Base-by-base conservation (phyloP, 352 stramenopile species). In the Elongisporangium undulatum region DNA sequence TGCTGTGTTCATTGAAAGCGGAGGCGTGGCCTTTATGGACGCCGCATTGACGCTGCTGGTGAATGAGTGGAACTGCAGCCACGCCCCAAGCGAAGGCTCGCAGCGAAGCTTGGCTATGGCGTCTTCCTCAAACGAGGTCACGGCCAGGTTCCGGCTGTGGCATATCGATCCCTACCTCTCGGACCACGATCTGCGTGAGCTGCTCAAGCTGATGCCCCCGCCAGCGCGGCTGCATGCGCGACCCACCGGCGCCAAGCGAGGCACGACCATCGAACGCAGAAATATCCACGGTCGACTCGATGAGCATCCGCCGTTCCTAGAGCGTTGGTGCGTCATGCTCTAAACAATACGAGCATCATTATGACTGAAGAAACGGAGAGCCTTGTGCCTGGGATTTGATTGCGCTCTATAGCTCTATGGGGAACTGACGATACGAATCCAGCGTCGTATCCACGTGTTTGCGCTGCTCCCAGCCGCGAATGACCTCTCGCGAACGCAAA, bases 101-200 rank as follows among this genome's bases (percentile, higher is more conserved):
- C 19, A 58, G 24, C 26, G 20, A 53, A 9, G 48, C 15, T 10
- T 24, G 22, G 22, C 19, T 13, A 19, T 8, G 29, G 13, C 9
- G 9, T 41, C 49, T 6, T 26, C 15, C 7, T 8, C 55, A 24
- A 68, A 49, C 21, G 56, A n/a, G 13, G 38, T 49, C 3, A 10
- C 53, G 17, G 57, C 82, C 13, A 79, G 74, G 49, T 72, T 66
- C 48, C 76, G 77, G n/a, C 49, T 76, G 13, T 92, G 83, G 83
- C 66, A 77, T 62, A 58, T 90, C 12, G 81, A 92, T 49, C 77
- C 81, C 34, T 92, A 90, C 67, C 73, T 92, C 55, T 92, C 83
- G 20, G 81, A 92, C 49, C 53, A 77, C 24, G 77, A 85, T 24
- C 77, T 92, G 21, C 75, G 72, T 19, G 64, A 85, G 29, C 38